Base-by-base conservation (phyloP, 2,329 filamentous ascomycete species). In the Colletotrichum musicola region DNA sequence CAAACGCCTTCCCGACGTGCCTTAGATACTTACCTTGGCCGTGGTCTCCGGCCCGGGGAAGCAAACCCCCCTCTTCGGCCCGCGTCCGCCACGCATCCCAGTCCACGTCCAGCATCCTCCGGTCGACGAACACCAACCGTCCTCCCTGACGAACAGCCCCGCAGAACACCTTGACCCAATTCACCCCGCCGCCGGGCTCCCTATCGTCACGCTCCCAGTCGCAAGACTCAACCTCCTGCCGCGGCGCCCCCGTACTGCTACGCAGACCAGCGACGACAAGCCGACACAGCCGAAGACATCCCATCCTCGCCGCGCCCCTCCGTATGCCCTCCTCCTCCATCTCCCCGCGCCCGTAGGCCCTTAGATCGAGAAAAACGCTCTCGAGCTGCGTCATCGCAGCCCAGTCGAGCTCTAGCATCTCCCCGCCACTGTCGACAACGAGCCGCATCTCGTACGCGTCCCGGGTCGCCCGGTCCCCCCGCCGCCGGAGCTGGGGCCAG, bases 161-260 rank as follows among this genome's bases (percentile, higher is more conserved):
- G 20, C 54, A 42, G 35, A 71, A 66, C 54, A 51, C 66, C 51
- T 64, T 61, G 55, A 67, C 57, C 67, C 69, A 70, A 22, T 70
- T 70, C n/a, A 70, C 22, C 22, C 18, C 42, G 42, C 54, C 56
- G 6, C 56, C 62, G 5, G 42, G 44, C 46, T 69, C 42, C 16
- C 38, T 22, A 5, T 67, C 67, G 12, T 63, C 67, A 12, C 16
- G 44, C 38, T 63, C 56, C 62, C 55, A 59, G 10, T 49, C 62
- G n/a, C 49, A 50, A 4, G 10, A 1, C 40, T 7, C 7, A 35
- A 9, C 30, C 30, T 30, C 13, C 44, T 54, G 55, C 9, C 65
- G 53, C 6, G 27, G 42, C 6, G 46, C 13, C 20, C 53, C 38
- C 16, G 25, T n/a, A 4, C 59, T 53, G 18, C 56, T 54, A 20